Evolutionary conservation across 1,284 basidiomycete species (phyloP).

Genomic region (Omphalotus olearius): DNA sequence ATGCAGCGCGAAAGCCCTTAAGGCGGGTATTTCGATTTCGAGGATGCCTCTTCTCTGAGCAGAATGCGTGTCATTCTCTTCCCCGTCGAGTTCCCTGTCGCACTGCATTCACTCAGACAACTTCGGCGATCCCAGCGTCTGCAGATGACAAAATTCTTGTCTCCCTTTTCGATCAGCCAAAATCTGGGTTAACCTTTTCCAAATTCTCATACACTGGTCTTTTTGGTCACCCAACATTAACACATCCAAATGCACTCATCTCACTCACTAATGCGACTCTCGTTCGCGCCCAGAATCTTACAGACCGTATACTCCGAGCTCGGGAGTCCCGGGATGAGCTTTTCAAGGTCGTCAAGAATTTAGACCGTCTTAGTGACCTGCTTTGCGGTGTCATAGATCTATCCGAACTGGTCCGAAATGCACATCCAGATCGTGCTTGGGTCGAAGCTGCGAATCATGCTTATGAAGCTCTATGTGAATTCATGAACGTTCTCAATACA

Average conservation of each 20-base stretch:
- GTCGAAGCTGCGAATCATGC: slow-evolving; percentile 80
- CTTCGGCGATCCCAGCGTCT: slow-evolving; percentile 50
- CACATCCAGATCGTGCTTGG: slow-evolving; percentile 87
- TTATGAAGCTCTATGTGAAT: slow-evolving; percentile 91
- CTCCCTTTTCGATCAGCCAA: slow-evolving; percentile 68
- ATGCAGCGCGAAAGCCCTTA: slow-evolving; percentile 35
- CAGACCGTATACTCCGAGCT: slow-evolving; percentile 68
- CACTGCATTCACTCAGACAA: slow-evolving; percentile 31
- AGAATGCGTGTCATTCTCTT: slow-evolving; percentile 21
- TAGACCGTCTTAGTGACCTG: slow-evolving; percentile 93
- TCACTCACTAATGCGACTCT: slow-evolving; percentile 69
- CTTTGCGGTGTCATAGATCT: slow-evolving; percentile 96
- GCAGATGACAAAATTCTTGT: slow-evolving; percentile 60
- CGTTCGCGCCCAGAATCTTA: slow-evolving; percentile 67
- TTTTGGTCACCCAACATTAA: slow-evolving; percentile 65
- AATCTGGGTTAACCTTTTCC: slow-evolving; percentile 30
- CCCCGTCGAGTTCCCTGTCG: slow-evolving; percentile 21
- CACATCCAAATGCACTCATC: slow-evolving; percentile 56
- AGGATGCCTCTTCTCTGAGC: slow-evolving; percentile 36
- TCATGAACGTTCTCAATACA: slow-evolving; percentile 97
- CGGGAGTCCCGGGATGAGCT: slow-evolving; percentile 67
- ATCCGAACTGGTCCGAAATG: slow-evolving; percentile 90
- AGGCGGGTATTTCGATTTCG: slow-evolving; percentile 38
- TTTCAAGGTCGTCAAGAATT: slow-evolving; percentile 84
- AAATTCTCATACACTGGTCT: slow-evolving; percentile 59